Percentiles rank a stretch among this genome's conserved stretches.
phyloP scores from a whole-genome alignment of 495 filamentous ascomycete genomes.

The Lophiotrema nucula region DNA sequence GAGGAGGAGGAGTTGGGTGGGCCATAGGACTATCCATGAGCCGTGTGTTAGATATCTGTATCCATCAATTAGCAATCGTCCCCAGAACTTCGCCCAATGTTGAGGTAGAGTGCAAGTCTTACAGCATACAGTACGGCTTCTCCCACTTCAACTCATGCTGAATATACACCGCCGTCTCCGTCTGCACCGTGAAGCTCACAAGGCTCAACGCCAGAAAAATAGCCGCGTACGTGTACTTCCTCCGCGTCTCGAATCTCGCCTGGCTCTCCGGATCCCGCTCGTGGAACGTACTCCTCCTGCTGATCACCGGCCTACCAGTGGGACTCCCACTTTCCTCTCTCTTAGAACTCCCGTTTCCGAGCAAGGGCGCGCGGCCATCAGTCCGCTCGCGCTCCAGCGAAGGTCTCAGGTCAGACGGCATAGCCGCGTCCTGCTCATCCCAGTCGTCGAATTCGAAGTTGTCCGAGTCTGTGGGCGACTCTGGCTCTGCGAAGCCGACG shows the following conservation, averaged over 20 bases:
- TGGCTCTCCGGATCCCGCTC: slow-evolving; percentile 60
- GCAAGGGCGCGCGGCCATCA: slow-evolving; percentile 25
- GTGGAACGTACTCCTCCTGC: slow-evolving; percentile 58
- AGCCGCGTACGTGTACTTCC: slow-evolving; percentile 81
- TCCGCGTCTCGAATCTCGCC: slow-evolving; percentile 60
- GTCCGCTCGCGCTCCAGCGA: slow-evolving; percentile 1
- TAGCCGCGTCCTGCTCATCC: slow-evolving; percentile 35
- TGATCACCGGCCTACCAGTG: slow-evolving; percentile 31
- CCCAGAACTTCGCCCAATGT: too few relatives aligned
- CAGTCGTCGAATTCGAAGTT: slow-evolving; percentile 38
- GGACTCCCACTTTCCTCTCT: slow-evolving; percentile 18
- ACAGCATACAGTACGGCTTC: slow-evolving; percentile 98
- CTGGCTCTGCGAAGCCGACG: slow-evolving; percentile 12
- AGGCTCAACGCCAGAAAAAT: slow-evolving; percentile 79
- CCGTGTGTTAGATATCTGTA: slow-evolving; percentile 87
- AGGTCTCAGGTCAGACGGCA: slow-evolving; percentile 32
- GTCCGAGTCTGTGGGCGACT: slow-evolving; percentile 15
- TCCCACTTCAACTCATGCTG: slow-evolving; percentile 86
- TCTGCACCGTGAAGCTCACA: slow-evolving; percentile 82
- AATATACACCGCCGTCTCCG: slow-evolving; percentile 90
- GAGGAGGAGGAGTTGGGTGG: slow-evolving; percentile 74
- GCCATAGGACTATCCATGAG: slow-evolving; percentile 88
- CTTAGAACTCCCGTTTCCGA: slow-evolving; percentile 9
- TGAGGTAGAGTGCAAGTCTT: slow-evolving; percentile 40
- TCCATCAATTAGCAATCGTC: neutral